phyloP scores from a whole-genome alignment of 257 asterid genomes.

The Scutellaria galericulata region DNA sequence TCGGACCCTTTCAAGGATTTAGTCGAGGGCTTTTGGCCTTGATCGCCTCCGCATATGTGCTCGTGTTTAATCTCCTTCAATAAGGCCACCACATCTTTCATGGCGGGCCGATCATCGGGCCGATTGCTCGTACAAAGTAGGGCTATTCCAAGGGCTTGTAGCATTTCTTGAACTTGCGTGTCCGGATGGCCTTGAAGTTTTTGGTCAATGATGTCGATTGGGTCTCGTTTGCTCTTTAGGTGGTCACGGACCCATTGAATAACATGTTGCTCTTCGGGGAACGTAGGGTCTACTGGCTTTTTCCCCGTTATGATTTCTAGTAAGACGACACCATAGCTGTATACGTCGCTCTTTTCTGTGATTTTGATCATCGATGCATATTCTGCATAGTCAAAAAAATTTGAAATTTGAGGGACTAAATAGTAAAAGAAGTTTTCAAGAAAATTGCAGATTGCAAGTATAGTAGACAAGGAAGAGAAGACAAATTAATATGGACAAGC shows the following conservation, averaged over 20 bases:
- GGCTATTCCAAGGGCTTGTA: conserved; percentile 81
- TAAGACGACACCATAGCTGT: conserved; percentile 77
- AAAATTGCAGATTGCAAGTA: background rate
- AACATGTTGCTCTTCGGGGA: conserved; percentile 71
- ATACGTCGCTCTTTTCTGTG: conserved; percentile 77
- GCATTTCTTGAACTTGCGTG: conserved; percentile 81
- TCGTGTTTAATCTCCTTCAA: conserved; percentile 72
- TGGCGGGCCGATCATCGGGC: conserved; percentile 71
- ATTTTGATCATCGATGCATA: conserved; percentile 69
- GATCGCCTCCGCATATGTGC: conserved; percentile 42
- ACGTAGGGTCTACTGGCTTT: conserved; percentile 71
- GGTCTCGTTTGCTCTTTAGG: conserved; percentile 61
- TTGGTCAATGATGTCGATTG: conserved; percentile 60
- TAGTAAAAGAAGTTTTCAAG: background rate
- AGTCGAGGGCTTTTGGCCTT: conserved; percentile 47
- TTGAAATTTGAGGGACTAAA: background rate
- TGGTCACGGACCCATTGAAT: conserved; percentile 79
- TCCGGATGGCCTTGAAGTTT: conserved; percentile 75
- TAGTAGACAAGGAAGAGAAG: conserved; percentile 29
- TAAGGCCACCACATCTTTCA: conserved; percentile 85
- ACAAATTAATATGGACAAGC: conserved; percentile 32
- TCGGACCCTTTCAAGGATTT: conserved; percentile 40
- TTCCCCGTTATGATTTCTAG: conserved; percentile 76
- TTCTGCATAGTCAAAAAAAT: conserved; percentile 48
- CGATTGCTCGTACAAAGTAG: conserved; percentile 79